Base-by-base conservation (phyloP, 1,139 yeast species). In the Yamadazyma blattariae region DNA sequence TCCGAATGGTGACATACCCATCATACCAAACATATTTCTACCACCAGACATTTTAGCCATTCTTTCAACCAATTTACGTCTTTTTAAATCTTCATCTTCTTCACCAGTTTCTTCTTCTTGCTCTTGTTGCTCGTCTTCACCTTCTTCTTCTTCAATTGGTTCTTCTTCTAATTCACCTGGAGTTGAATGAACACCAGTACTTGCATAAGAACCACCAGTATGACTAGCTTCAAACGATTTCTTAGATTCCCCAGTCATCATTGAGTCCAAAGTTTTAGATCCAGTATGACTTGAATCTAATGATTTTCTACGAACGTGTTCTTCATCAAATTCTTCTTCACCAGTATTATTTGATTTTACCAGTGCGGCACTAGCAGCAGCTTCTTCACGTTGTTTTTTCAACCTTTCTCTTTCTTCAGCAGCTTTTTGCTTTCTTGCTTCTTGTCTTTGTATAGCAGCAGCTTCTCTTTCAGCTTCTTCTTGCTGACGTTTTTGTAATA, bases 1-100 rank as follows among this genome's bases (percentile, higher is more conserved):
- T 4, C 68, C 53, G 27, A 60, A 56, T 58, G 58, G 29, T 52
- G 77, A 63, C 63, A 81, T 79, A 3, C 86, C 87, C 72, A 82
- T 78, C 79, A 82, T 80, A 25, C 92, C 92, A 61, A 79, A 77
- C 84, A 85, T 83, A 36, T 94, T 94, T 55, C 95, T 82, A 11
- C 96, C 96, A 13, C 90, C 90, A 0, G 97, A 86, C 18, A 94
- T 75, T 50, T 84, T 88, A 14, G 99, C 98, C 97, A 92, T 92
- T 46, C 97, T 77, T 48, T 87, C 96, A 23, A 95, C 82, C 38
- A 92, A 70, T 12, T 82, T 88, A 39, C 84, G 75, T 51, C 95
- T 77, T 42, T 83, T 78, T 13, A 82, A 70, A 46, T 88, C 96
- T 54, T 89, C 97, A 32, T 81, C 83, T 29, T 82, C 90, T 29